Evolutionary conservation across 805 yeast genomes (phyloP).

Genomic region (Debaryomyces castellii): DNA sequence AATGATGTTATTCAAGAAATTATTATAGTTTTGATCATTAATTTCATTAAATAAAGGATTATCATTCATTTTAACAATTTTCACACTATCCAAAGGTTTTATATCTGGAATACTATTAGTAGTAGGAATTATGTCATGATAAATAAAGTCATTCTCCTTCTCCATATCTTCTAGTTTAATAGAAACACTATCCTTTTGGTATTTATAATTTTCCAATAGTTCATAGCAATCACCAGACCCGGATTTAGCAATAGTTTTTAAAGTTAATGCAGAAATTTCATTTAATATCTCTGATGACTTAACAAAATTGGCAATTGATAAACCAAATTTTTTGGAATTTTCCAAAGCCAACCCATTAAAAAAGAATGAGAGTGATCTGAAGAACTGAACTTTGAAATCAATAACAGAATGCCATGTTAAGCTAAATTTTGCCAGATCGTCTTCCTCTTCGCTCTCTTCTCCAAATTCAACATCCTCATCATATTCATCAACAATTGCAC

Average conservation of each 20-base stretch:
- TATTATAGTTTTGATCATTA: slow-evolving; percentile 40
- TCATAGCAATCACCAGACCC: slow-evolving; percentile 31
- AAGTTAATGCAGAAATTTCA: slow-evolving; percentile 27
- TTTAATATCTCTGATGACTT: slow-evolving; percentile 47
- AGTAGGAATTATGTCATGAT: slow-evolving; percentile 74
- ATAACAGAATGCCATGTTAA: slow-evolving; percentile 52
- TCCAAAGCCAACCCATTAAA: slow-evolving; percentile 59
- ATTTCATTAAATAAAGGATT: slow-evolving; percentile 42
- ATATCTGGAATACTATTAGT: slow-evolving; percentile 60
- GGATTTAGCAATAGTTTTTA: slow-evolving; percentile 23
- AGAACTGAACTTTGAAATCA: slow-evolving; percentile 54
- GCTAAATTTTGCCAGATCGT: slow-evolving; percentile 29
- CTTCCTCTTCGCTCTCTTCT: slow-evolving; percentile 8
- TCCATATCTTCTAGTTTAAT: slow-evolving; percentile 46
- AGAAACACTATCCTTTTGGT: slow-evolving; percentile 37
- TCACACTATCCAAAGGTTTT: slow-evolving; percentile 67
- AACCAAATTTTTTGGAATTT: slow-evolving; percentile 63
- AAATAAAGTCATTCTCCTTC: slow-evolving; percentile 88
- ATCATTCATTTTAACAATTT: slow-evolving; percentile 53
- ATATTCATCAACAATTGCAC: slow-evolving; percentile 23
- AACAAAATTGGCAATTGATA: slow-evolving; percentile 64
- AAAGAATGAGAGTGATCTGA: slow-evolving; percentile 58
- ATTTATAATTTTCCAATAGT: slow-evolving; percentile 39
- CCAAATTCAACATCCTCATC: slow-evolving; percentile 10
- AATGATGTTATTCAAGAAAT: slow-evolving; percentile 73